phyloP scores from a whole-genome alignment of 176 grass and related monocot species.

The Carex kokanica region DNA sequence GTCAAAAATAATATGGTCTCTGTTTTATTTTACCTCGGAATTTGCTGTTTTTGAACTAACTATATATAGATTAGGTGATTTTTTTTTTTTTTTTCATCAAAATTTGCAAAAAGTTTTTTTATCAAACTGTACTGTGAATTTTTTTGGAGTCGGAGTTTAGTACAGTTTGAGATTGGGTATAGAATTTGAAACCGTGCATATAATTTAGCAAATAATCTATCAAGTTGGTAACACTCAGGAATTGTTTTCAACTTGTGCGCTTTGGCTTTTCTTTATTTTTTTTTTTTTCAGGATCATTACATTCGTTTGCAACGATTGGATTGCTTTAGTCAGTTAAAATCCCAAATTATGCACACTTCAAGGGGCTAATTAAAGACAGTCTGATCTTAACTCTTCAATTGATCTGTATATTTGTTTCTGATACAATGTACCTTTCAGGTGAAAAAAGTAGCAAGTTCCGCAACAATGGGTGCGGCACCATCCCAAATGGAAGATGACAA shows the following conservation, averaged over 20 bases:
- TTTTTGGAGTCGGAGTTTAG: not conserved
- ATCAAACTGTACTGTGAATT: not conserved
- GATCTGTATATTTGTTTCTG: not conserved
- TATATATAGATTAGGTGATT: not conserved
- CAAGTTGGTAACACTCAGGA: not conserved
- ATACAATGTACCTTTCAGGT: slow-evolving; percentile 6
- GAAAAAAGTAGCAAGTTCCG: not conserved
- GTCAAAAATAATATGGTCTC: not conserved
- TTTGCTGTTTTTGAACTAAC: not conserved
- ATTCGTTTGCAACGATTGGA: not conserved
- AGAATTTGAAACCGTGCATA: not conserved
- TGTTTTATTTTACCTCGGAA: slow-evolving; percentile 1
- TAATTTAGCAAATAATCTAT: not conserved
- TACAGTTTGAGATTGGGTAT: not conserved
- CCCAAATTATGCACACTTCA: not conserved
- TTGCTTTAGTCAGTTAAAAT: not conserved
- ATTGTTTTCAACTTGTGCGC: not conserved
- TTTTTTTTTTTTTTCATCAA: not conserved
- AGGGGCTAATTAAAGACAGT: not conserved
- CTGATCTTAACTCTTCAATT: slow-evolving; percentile 2
- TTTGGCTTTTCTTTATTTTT: not conserved
- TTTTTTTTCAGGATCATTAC: not conserved
- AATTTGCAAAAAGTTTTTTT: not conserved
- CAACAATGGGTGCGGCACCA: slow-evolving; percentile 51
- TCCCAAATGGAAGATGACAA: slow-evolving; percentile 83